These are phyloP conservation scores for Aspergillus thermomutatus DNA, from an alignment of 2,329 filamentous ascomycete genomes.

Conservation along the genomic window DNA sequence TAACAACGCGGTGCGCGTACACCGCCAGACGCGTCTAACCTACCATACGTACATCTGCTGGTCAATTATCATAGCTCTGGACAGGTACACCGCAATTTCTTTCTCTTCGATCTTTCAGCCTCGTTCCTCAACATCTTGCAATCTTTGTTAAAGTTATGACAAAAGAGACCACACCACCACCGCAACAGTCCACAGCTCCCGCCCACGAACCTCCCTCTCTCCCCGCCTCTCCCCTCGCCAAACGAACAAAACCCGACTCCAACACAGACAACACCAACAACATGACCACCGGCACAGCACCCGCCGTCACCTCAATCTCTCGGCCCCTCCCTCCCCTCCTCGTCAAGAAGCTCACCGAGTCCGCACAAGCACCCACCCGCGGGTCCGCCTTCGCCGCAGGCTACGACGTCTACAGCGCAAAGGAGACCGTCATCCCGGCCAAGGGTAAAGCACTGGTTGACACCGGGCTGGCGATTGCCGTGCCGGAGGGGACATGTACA, in stretches of 20 bases:
- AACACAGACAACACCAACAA: conserved; percentile 27
- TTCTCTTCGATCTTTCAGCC: neutral
- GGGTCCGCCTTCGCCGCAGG: conserved; percentile 88
- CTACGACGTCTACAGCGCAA: conserved; percentile 84
- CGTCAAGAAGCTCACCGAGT: conserved; percentile 81
- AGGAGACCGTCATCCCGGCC: conserved; percentile 71
- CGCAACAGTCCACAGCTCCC: conserved; percentile 21
- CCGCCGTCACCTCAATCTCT: conserved; percentile 36
- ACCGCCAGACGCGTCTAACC: conserved; percentile 21
- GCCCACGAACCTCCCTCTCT: conserved; percentile 54
- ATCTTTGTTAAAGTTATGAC: conserved; percentile 34
- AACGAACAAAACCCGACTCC: conserved; percentile 67
- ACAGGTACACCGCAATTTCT: neutral
- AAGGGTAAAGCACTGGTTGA: conserved; percentile 82
- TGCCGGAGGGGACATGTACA: conserved; percentile 86
- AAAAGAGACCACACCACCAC: conserved; percentile 36
- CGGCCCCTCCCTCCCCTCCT: conserved; percentile 61
- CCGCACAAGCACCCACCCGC: conserved; percentile 78
- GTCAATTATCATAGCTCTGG: neutral
- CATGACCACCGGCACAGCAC: conserved; percentile 30
- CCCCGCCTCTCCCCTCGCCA: conserved; percentile 71
- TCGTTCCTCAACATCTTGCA: neutral
- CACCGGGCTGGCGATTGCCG: conserved; percentile 86
- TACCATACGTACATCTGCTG: neutral
- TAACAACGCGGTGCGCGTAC: conserved; percentile 19